Evolutionary conservation across 176 grass and related monocot species (phyloP), one percentile per base, ranked within the genome.

Genomic region (Hordeum marinum): DNA sequence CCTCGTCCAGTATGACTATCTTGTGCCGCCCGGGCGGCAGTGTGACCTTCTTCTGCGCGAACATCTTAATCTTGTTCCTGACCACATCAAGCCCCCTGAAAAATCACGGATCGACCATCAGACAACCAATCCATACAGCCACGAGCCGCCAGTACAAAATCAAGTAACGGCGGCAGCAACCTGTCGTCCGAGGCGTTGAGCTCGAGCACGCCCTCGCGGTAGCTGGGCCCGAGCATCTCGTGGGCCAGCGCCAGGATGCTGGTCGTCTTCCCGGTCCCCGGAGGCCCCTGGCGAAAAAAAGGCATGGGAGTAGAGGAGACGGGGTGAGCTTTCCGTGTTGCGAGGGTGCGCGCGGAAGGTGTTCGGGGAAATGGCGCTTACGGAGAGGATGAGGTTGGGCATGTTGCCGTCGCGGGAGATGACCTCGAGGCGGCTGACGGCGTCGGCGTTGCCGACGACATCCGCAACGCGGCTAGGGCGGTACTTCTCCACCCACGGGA

Each of bases 401-500:
- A 98, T 89, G 85, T 98, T 98, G 72, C 96, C 93, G 76, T 98
- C 90, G 52, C 91, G 90, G 24, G 96, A 89, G 84, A 98, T 95
- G 86, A 98, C 89, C 76, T 94, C 70, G 35, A 99, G 96, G 50
- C 93, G 96, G 50, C 90, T 76, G 34, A 99, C 86, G 88, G 96
- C 96, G 42, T 99, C 93, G 40, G 74, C 73, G 86, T 99, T 99
- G 63, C 96, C 96, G 71, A 94, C 90, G 43, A 99, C 91, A 32
- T 98, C 96, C 20, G 89, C 83, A 18, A 99, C 88, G 66, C 86
- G 89, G 75, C 88, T 69, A 4, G 93, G 93, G 17, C 96, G 91
- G 84, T 99, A 99, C 94, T 99, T 99, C 91, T 96, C 96, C 72
- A 99, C 93, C 93, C 96, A 99, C 31, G 96, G 96, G 69, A 96